Evolutionary conservation across 1,284 basidiomycete species (phyloP).

Genomic region (Vanrija humicola): DNA sequence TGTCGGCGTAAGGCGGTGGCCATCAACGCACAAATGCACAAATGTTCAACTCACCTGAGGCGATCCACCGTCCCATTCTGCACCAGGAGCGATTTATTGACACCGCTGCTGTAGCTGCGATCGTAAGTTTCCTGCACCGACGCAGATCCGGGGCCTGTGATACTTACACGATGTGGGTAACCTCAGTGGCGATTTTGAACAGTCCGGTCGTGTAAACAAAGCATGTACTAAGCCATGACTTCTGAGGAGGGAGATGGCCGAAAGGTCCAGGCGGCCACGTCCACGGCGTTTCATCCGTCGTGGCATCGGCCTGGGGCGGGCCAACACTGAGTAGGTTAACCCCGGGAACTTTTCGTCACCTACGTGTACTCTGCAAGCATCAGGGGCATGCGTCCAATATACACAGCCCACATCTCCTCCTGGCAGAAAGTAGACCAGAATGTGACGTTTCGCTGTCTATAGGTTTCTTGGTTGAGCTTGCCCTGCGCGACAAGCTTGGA

Average conservation of each 20-base stretch:
- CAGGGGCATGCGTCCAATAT: constrained; percentile 26
- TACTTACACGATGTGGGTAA: constrained; percentile 43
- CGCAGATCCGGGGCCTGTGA: not conserved
- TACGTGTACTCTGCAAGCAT: constrained; percentile 21
- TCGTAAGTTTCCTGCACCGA: not conserved
- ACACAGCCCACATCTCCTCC: constrained; percentile 30
- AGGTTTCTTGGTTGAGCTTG: constrained; percentile 17
- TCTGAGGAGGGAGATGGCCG: constrained; percentile 1
- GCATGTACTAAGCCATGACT: constrained; percentile 7
- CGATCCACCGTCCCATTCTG: not conserved
- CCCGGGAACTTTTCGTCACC: constrained; percentile 2
- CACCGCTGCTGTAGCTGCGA: not conserved
- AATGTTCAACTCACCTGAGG: not conserved
- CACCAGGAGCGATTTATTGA: not conserved
- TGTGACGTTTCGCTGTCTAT: constrained; percentile 21
- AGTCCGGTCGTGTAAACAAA: constrained; percentile 10
- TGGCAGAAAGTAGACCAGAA: constrained; percentile 33
- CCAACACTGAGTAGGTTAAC: constrained; percentile 19
- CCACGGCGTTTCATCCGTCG: constrained; percentile 25
- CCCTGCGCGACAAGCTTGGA: constrained; percentile 16
- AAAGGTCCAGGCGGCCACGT: constrained; percentile 12
- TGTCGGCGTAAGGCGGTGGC: too few relatives aligned
- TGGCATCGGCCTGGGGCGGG: constrained; percentile 13
- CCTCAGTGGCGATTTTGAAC: constrained; percentile 4
- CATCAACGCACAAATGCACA: too few relatives aligned